Evolutionary conservation across 106 monocot species (phyloP).

Genomic region (Ottelia alismoides): DNA sequence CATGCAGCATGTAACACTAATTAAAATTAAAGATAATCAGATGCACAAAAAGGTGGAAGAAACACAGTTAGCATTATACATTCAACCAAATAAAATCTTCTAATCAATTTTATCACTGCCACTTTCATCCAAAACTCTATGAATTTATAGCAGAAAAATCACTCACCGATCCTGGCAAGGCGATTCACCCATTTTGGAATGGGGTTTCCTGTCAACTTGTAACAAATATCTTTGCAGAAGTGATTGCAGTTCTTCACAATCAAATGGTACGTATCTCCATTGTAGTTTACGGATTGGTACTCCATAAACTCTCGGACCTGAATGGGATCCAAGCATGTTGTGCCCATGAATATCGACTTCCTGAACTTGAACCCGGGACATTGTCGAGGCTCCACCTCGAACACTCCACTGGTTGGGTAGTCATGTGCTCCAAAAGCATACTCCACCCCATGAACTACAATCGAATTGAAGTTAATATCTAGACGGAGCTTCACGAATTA

Average conservation of each 20-base stretch:
- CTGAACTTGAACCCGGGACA: slow-evolving; percentile 17
- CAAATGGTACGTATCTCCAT: slow-evolving; percentile 17
- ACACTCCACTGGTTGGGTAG: slow-evolving; percentile 14
- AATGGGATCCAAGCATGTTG: neutral
- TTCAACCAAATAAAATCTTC: no score
- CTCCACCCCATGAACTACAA: slow-evolving; percentile 23
- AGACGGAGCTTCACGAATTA: no score
- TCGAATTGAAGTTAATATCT: no score
- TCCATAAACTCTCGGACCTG: slow-evolving; percentile 7
- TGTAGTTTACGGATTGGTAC: slow-evolving; percentile 10
- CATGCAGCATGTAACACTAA: no score
- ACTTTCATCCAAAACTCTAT: no score
- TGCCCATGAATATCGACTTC: slow-evolving; percentile 13
- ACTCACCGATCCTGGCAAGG: slow-evolving; percentile 23
- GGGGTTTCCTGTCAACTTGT: slow-evolving; percentile 13
- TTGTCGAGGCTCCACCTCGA: slow-evolving; percentile 12
- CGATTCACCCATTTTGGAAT: slow-evolving; percentile 29
- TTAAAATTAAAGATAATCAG: no score
- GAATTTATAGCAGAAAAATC: no score
- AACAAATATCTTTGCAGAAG: slow-evolving; percentile 18
- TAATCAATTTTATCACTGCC: no score
- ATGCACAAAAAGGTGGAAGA: no score
- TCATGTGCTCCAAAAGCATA: slow-evolving; percentile 19
- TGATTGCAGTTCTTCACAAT: slow-evolving; percentile 25
- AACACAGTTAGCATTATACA: no score